Percentiles rank a stretch among this genome's conserved stretches.
phyloP scores from a whole-genome alignment of 306 rosid genomes.

The Arachis stenosperma region DNA sequence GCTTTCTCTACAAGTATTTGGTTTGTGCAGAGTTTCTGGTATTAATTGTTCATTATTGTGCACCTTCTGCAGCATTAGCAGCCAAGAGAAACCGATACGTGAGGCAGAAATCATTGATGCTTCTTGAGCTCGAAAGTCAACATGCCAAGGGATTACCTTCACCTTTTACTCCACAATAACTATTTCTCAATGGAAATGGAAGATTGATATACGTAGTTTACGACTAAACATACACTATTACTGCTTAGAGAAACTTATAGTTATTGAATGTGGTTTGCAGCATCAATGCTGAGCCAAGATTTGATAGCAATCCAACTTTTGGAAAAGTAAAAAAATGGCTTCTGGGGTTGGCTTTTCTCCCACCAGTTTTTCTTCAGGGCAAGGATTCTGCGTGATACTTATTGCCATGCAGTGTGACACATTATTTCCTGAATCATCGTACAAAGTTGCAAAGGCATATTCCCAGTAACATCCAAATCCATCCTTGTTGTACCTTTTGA shows the following conservation, averaged over 20 bases:
- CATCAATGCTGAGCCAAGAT: slow-evolving; percentile 34
- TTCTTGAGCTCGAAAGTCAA: slow-evolving; percentile 93
- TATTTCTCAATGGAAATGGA: slow-evolving; percentile 11
- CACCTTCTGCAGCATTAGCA: slow-evolving; percentile 69
- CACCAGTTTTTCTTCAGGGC: slow-evolving; percentile 7
- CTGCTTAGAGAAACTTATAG: slow-evolving; percentile 33
- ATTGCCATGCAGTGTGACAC: slow-evolving; percentile 24
- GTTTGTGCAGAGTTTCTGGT: not conserved
- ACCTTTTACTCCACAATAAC: slow-evolving; percentile 57
- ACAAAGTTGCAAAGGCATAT: slow-evolving; percentile 6
- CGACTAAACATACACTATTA: slow-evolving; percentile 36
- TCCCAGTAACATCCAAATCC: slow-evolving; percentile 1
- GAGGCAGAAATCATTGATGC: slow-evolving; percentile 92
- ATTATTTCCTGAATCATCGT: slow-evolving; percentile 21
- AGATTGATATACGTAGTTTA: slow-evolving; percentile 33
- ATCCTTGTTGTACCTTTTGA: slow-evolving; percentile 5
- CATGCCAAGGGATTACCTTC: slow-evolving; percentile 86
- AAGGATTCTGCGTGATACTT: not conserved
- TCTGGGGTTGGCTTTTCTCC: slow-evolving; percentile 27
- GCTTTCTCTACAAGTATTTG: slow-evolving; percentile 1
- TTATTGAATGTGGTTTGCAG: slow-evolving; percentile 13
- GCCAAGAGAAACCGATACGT: slow-evolving; percentile 89
- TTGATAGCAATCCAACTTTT: slow-evolving; percentile 32
- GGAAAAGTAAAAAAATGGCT: slow-evolving; percentile 8
- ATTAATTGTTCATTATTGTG: slow-evolving; percentile 10